phyloP scores from a whole-genome alignment of 2,329 filamentous ascomycete genomes.

The Alternaria sp. region DNA sequence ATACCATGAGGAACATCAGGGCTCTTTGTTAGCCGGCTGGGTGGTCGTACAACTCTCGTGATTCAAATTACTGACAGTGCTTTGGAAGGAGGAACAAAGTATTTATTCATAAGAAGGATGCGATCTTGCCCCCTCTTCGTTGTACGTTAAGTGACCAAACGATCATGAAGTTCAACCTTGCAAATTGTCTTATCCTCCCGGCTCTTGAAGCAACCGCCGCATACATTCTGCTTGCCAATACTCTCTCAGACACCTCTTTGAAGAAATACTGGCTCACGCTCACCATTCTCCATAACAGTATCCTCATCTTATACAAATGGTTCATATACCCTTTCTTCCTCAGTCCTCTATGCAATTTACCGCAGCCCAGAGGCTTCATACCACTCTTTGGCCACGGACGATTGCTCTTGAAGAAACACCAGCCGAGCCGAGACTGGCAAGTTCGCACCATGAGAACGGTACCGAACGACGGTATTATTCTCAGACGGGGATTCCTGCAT shows the following conservation, averaged over 20 bases:
- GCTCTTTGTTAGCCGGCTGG: not conserved
- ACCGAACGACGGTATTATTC: constrained; percentile 53
- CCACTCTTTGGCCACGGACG: constrained; percentile 51
- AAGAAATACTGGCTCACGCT: constrained; percentile 28
- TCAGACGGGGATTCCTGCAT: constrained; percentile 51
- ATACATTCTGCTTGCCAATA: constrained; percentile 30
- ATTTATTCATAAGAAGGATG: not conserved
- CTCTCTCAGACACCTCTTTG: constrained; percentile 24
- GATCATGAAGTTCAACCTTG: constrained; percentile 26
- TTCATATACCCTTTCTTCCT: constrained; percentile 51
- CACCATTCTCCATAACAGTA: constrained; percentile 23
- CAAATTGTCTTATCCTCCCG: constrained; percentile 26
- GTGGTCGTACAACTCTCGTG: not conserved
- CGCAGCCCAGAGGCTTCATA: constrained; percentile 35
- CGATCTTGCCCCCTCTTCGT: constrained; percentile 20
- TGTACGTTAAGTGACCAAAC: constrained; percentile 19
- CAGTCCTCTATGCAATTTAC: constrained; percentile 52
- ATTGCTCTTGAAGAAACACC: constrained; percentile 38
- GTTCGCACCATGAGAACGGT: constrained; percentile 49
- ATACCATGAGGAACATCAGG: not conserved
- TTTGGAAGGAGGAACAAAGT: not conserved
- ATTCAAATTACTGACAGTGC: too few relatives aligned
- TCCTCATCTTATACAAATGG: constrained; percentile 30
- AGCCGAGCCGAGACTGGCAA: constrained; percentile 44
- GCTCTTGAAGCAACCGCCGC: constrained; percentile 29